These are phyloP conservation scores for Arctium minus DNA, from an alignment of 129 eudicot species.

Conservation along the genomic window DNA sequence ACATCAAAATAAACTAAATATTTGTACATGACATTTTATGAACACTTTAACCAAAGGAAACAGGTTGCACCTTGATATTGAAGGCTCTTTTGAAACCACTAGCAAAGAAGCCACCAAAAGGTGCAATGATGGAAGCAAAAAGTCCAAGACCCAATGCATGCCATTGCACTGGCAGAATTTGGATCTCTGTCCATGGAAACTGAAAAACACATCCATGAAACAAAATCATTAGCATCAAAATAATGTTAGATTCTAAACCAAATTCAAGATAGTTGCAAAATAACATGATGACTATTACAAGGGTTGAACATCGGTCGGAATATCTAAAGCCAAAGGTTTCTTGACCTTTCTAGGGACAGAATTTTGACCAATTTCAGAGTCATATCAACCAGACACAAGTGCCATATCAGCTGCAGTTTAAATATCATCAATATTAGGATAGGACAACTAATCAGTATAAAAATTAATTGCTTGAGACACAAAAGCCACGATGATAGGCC, in stretches of 20 bases:
- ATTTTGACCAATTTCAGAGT: too few relatives aligned
- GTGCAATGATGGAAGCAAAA: conserved; percentile 83
- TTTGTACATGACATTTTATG: neutral
- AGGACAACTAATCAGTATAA: too few relatives aligned
- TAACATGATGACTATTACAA: neutral
- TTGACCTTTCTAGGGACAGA: too few relatives aligned
- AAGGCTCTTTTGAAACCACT: conserved; percentile 87
- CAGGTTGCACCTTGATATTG: conserved; percentile 54
- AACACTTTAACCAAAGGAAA: neutral
- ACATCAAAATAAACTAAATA: neutral
- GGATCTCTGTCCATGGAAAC: conserved; percentile 75
- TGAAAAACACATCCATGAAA: conserved; percentile 4
- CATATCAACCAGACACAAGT: too few relatives aligned
- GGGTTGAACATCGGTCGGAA: neutral
- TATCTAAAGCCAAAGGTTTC: too few relatives aligned
- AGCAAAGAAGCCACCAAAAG: conserved; percentile 91
- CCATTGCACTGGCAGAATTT: conserved; percentile 78
- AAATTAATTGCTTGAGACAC: too few relatives aligned
- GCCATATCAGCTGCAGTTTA: too few relatives aligned
- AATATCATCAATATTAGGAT: too few relatives aligned
- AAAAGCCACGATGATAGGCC: too few relatives aligned
- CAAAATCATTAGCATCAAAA: neutral
- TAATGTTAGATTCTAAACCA: neutral
- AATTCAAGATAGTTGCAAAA: neutral
- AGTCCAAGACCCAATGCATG: conserved; percentile 73